Base-by-base conservation (phyloP, 2,329 filamentous ascomycete species). In the Clarireedia hainanense region DNA sequence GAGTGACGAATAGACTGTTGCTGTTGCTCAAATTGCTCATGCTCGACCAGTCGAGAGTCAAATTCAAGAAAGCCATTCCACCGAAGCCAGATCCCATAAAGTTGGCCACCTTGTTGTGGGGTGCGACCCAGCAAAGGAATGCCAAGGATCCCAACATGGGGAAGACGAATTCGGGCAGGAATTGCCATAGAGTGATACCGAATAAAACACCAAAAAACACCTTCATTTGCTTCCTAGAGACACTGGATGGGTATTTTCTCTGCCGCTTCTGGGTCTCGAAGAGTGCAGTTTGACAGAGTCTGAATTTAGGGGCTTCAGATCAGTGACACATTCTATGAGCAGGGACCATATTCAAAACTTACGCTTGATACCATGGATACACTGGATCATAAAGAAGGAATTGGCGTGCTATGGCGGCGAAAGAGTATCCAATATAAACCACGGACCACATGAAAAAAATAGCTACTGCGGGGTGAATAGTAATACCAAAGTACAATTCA, bases 111-210 rank as follows among this genome's bases (percentile, higher is more conserved):
- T 73, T 67, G 60, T 82, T 84, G 15, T 73, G 72, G 1, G 80
- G 80, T 2, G 81, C 80, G 2, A 85, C 79, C 81, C 81, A 84
- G 68, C 81, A 85, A 5, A 84, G 72, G 50, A 84, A 82, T 2
- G 81, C 80, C 6, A 84, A 71, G 0, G 81, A 83, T 6, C 76
- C 78, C 1, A 81, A 71, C 65, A 84, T 78, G 0, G 80, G 80
- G 56, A 84, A 84, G 1, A 78, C 73, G 52, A 75, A 84, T 64
- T 84, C 80, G 0, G 81, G 81, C 0, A 84, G 67, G 58, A 84
- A 84, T 57, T 85, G 80, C 81, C 81, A 85, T 0, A 81, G 60
- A 0, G 76, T 80, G 52, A 83, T 73, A 4, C 72, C 80, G 0
- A 76, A 57, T 0, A 84, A 69, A 0, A 75, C 73, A 9, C 72